Base-by-base conservation (phyloP, 208 protist species). In the Paratrypanosoma confusum region DNA sequence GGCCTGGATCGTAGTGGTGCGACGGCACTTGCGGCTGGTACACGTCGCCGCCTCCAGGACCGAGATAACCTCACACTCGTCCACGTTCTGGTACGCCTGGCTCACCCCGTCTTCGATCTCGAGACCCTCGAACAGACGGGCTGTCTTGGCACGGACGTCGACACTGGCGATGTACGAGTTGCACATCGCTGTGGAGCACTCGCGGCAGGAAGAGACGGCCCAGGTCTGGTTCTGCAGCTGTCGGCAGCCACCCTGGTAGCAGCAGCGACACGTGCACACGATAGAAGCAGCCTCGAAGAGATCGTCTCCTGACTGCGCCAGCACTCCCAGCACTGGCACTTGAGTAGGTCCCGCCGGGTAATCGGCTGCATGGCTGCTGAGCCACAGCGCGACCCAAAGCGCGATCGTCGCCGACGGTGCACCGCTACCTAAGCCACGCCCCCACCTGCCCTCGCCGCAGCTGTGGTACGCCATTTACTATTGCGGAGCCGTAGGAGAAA, bases 181-280 rank as follows among this genome's bases (percentile, higher is more conserved):
- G 58, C 73, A 88, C 26, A 56, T 45, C 17, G 58, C 65, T 2
- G 70, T 81, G 1, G 59, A 71, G 56, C 73, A 83, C 17, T 63
- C 44, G 20, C 42, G 33, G 45, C 73, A 88, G 22, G 47, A 61
- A 24, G n/a, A 22, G 8, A 81, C 60, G 1, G 55, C 36, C 72
- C 65, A 81, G 3, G 64, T 66, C 3, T 67, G 54, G 39, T 84
- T 76, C 11, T 50, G 55, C 39, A 80, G 47, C 16, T 42, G 27
- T 14, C 55, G 79, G 59, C 79, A 81, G 28, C 63, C 71, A 26
- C 79, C 73, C 34, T 79, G 71, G 56, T 80, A 81, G 59, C 79
- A 88, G 63, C 73, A 81, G 26, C 79, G 74, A 36, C 79, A 88
- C 20, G 66, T 76, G 55, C 73, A 88, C 14, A 84, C 41, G 48